Evolutionary conservation across 805 yeast species (phyloP), one percentile per base, ranked within the genome.

Genomic region (Debaryomyces tyrocola): DNA sequence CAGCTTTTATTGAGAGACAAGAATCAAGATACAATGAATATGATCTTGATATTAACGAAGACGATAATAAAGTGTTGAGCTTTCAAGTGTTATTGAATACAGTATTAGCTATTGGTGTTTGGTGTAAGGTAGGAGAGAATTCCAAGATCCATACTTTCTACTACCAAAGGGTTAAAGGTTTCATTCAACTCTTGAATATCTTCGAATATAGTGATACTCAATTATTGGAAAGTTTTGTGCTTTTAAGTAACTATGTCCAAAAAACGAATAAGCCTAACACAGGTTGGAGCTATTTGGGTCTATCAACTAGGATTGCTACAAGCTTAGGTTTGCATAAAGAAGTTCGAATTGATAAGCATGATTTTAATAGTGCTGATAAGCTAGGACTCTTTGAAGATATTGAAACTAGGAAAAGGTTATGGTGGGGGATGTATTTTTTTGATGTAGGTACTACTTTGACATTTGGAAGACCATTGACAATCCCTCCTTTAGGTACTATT

Each of bases 391-490:
- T 54, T 36, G 57, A 56, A 49, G 57, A 54, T 33, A 37, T 56
- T 14, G 60, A 56, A 34, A 50, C 49, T 12, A 35, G 60, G 17
- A 56, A 56, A 39, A 39, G 60, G n/a, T 56, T 54, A 33, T 56
- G 57, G 56, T 56, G 60, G 60, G 60, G 60, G 17, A 50, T 56
- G 55, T 56, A 56, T 34, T 56, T 52, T 41, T 52, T 56, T 39
- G 60, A 56, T 44, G 60, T 56, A 20, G 60, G 60, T 6, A 51
- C 58, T 5, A 56, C 60, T 0, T 37, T 56, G 9, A 56, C 60
- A 2, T 56, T 54, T 44, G 60, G 60, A 2, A 44, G 60, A 41
- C 60, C 60, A 4, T 40, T 56, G 14, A 50, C 60, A 2, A 56
- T 56, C 6, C 60, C 60, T 9, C 57, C 58, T 2, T 43, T 56